Conservation (phyloP, 2,329 filamentous ascomycete genomes). For the Penicillium sp. region DNA sequence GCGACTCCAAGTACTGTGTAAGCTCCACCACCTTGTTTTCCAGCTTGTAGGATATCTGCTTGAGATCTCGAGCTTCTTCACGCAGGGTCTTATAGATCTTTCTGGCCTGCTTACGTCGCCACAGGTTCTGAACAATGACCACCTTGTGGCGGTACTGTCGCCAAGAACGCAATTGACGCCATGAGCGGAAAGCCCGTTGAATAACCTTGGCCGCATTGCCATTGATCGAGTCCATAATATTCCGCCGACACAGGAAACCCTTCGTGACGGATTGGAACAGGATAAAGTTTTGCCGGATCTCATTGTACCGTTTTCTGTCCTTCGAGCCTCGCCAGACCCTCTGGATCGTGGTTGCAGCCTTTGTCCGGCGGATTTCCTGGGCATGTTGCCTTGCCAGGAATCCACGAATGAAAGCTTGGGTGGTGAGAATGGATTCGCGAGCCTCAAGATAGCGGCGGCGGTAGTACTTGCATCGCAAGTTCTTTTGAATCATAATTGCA, state of each 20-base stretch:
- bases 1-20: slow-evolving; percentile 85
- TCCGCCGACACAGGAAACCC: slow-evolving; percentile 84
- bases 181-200: slow-evolving; percentile 83
- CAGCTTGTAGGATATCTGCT: slow-evolving; percentile 98
- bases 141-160: slow-evolving; percentile 86
- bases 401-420: slow-evolving; percentile 76
- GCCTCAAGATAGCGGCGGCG: slow-evolving; percentile 86
- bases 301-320: slow-evolving; percentile 75
- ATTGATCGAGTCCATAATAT: slow-evolving; percentile 89
- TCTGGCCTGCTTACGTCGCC: slow-evolving; percentile 80
- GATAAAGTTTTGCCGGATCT: slow-evolving; percentile 79
- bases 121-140: slow-evolving; percentile 85
- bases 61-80: slow-evolving; percentile 95
- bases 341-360: slow-evolving; percentile 91
- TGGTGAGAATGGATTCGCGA: slow-evolving; percentile 72
- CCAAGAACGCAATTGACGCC: slow-evolving; percentile 76
- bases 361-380: slow-evolving; percentile 76
- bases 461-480: slow-evolving; percentile 92
- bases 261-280: slow-evolving; percentile 87
- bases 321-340: slow-evolving; percentile 91
- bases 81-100: slow-evolving; percentile 84
- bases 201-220: slow-evolving; percentile 90
- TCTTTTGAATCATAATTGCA: slow-evolving; percentile 98
- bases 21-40: slow-evolving; percentile 99
- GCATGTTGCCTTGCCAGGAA: slow-evolving; percentile 74